Evolutionary conservation across 352 stramenopile species (phyloP).

Genomic region (Thraustochytrium striatum): DNA sequence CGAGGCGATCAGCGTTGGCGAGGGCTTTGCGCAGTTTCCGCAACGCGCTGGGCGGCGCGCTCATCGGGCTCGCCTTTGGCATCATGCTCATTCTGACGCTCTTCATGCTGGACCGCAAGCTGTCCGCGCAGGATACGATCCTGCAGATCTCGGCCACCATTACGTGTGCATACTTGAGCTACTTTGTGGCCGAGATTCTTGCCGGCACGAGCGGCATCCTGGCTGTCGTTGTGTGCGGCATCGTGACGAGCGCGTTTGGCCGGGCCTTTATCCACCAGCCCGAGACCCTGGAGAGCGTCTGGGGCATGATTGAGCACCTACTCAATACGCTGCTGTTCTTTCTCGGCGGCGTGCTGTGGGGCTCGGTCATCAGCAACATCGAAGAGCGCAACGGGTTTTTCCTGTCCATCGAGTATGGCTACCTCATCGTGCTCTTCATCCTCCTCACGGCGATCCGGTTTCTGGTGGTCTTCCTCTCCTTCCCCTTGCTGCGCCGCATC

Average conservation of each 20-base stretch:
- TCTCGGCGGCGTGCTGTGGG: conserved; percentile 61
- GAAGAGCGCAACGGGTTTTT: not conserved
- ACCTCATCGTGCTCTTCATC: conserved; percentile 50
- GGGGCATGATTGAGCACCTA: conserved; percentile 64
- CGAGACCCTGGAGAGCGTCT: conserved; percentile 62
- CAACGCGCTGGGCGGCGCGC: conserved; percentile 39
- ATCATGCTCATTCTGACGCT: conserved; percentile 25
- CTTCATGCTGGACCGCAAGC: conserved; percentile 20
- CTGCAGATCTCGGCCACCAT: conserved; percentile 61
- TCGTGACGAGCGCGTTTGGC: conserved; percentile 60
- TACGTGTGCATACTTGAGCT: conserved; percentile 61
- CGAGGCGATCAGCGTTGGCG: conserved; percentile 55
- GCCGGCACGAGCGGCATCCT: conserved; percentile 60
- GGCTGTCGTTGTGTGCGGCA: conserved; percentile 59
- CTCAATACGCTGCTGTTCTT: conserved; percentile 68
- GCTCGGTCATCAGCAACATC: conserved; percentile 52
- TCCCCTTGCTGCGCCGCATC: conserved; percentile 37
- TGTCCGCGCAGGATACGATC: conserved; percentile 57
- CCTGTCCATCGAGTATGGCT: conserved; percentile 20
- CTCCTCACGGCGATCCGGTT: conserved; percentile 52
- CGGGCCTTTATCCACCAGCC: conserved; percentile 59
- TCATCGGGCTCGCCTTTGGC: conserved; percentile 17
- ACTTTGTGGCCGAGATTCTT: conserved; percentile 59
- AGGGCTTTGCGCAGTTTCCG: conserved; percentile 37
- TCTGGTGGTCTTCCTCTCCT: conserved; percentile 48